phyloP scores from a whole-genome alignment of 257 asterid genomes.

The Nicotiana tomentosiformis region DNA sequence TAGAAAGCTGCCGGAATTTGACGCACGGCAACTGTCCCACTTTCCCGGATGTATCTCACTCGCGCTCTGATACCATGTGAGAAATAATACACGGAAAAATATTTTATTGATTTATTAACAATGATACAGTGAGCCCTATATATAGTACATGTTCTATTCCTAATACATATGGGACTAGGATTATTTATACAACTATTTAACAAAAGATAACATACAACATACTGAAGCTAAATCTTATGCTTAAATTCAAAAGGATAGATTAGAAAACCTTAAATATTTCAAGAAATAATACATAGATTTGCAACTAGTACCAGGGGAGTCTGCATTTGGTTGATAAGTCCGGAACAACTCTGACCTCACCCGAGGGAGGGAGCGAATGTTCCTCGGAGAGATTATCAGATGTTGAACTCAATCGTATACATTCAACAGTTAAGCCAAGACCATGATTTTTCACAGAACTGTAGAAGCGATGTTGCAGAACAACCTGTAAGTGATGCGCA shows the following conservation, averaged over 20 bases:
- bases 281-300: background rate
- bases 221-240: background rate
- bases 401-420: constrained; percentile 70
- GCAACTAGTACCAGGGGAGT: constrained; percentile 60
- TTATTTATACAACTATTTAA: too few relatives aligned
- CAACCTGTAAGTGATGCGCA: constrained; percentile 38
- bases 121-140: too few relatives aligned
- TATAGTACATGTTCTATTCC: too few relatives aligned
- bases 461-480: constrained; percentile 57
- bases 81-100: too few relatives aligned
- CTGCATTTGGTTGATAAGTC: constrained; percentile 54
- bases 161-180: too few relatives aligned
- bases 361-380: constrained; percentile 60
- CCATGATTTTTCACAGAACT: constrained; percentile 54
- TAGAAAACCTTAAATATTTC: background rate
- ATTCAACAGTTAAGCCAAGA: constrained; percentile 63
- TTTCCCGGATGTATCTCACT: too few relatives aligned
- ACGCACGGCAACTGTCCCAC: too few relatives aligned
- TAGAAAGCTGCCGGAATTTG: too few relatives aligned
- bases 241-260: background rate
- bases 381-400: constrained; percentile 65
- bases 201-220: too few relatives aligned
- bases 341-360: constrained; percentile 83
- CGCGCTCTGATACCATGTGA: too few relatives aligned
- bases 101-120: too few relatives aligned